phyloP scores from a whole-genome alignment of 306 rosid species.

The Corylus heterophylla region DNA sequence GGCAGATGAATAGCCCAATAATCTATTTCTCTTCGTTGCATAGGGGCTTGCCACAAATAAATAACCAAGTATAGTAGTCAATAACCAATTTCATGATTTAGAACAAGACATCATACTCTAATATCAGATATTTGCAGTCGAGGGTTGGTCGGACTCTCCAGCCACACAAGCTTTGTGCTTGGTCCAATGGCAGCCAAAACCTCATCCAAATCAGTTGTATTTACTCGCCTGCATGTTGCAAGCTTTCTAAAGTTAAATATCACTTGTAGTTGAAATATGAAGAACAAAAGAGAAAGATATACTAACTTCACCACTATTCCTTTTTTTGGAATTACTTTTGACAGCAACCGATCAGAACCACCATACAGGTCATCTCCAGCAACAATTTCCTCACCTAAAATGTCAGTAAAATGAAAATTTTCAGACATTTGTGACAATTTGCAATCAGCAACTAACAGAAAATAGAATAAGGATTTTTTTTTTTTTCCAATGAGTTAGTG shows the following conservation, averaged over 20 bases:
- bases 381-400: slow-evolving; percentile 83
- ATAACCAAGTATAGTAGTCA: slow-evolving; percentile 1
- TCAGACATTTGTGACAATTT: slow-evolving; percentile 18
- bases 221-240: slow-evolving; percentile 65
- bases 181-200: slow-evolving; percentile 82
- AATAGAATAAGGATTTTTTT: not conserved
- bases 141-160: slow-evolving; percentile 96
- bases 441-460: slow-evolving; percentile 9
- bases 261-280: slow-evolving; percentile 19
- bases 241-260: slow-evolving; percentile 31
- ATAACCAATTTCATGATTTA: slow-evolving; percentile 18
- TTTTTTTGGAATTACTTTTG: slow-evolving; percentile 71
- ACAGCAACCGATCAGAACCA: slow-evolving; percentile 80
- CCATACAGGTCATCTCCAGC: slow-evolving; percentile 91
- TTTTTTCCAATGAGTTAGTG: not conserved
- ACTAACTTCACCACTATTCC: slow-evolving; percentile 89
- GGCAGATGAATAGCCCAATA: not conserved
- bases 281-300: slow-evolving; percentile 23
- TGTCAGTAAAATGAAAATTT: slow-evolving; percentile 14
- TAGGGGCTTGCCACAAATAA: not conserved
- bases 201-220: slow-evolving; percentile 75
- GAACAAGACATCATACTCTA: slow-evolving; percentile 54
- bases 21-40: not conserved
- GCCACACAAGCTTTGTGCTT: slow-evolving; percentile 87
- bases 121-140: slow-evolving; percentile 76